phyloP scores from a whole-genome alignment of 345 rosid species.

The Pistacia atlantica region DNA sequence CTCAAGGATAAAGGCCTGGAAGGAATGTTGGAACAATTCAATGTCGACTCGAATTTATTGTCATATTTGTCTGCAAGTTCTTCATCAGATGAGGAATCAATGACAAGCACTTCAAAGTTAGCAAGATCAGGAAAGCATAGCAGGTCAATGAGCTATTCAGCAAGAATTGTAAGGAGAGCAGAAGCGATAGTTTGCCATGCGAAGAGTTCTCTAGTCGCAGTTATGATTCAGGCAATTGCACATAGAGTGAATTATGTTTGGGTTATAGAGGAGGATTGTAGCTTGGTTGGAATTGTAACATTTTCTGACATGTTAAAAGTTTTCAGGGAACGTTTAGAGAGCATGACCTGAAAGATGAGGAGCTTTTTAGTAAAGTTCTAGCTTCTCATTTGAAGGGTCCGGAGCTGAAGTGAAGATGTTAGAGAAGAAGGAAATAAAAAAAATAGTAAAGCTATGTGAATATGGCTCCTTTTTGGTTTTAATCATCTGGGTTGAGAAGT shows the following conservation, averaged over 20 bases:
- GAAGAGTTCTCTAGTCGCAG: constrained; percentile 81
- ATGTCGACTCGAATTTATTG: constrained; percentile 22
- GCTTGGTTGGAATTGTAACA: constrained; percentile 81
- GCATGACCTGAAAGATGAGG: constrained; percentile 23
- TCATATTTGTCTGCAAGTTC: constrained; percentile 38
- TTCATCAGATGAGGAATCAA: constrained; percentile 74
- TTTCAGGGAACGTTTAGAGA: constrained; percentile 59
- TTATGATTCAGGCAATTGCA: constrained; percentile 88
- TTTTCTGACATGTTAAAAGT: constrained; percentile 64
- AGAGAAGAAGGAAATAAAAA: constrained; percentile 1
- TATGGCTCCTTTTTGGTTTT: constrained; percentile 12
- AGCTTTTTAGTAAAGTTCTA: constrained; percentile 6
- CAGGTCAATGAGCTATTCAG: constrained; percentile 66
- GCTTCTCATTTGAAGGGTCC: constrained; percentile 18
- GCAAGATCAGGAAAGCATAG: constrained; percentile 40
- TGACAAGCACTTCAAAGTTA: constrained; percentile 9
- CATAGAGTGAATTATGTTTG: constrained; percentile 81
- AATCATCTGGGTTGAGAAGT: not conserved
- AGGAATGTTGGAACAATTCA: constrained; percentile 54
- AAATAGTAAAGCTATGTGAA: constrained; percentile 10
- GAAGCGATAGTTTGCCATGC: constrained; percentile 79
- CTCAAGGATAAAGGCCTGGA: constrained; percentile 48
- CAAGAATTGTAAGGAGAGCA: constrained; percentile 73
- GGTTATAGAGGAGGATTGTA: constrained; percentile 76
- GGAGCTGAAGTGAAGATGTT: constrained; percentile 16